Conservation (phyloP, 1,284 basidiomycete species). For the Papiliotrema terrestris region DNA sequence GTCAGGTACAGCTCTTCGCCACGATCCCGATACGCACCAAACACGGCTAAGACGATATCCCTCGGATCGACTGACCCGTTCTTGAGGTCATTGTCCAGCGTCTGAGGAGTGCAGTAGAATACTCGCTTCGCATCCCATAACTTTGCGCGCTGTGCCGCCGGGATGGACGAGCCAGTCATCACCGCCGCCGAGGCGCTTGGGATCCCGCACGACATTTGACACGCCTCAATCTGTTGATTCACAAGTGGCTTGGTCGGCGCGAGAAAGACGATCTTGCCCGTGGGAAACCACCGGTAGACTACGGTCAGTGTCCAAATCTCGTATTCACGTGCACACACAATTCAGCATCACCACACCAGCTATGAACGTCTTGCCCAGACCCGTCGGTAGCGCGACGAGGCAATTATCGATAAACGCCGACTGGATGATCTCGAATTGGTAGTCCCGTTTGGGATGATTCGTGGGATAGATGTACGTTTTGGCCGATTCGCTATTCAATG, state of each 20-base stretch:
- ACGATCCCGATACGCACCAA: slow-evolving; percentile 55
- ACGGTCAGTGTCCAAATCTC: neutral
- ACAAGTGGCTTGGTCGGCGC: slow-evolving; percentile 96
- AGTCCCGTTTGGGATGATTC: slow-evolving; percentile 83
- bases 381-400: slow-evolving; percentile 91
- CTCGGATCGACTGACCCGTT: slow-evolving; percentile 69
- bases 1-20: neutral
- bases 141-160: slow-evolving; percentile 53
- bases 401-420: slow-evolving; percentile 88
- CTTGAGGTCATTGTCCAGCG: slow-evolving; percentile 81
- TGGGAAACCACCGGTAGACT: slow-evolving; percentile 92
- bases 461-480: slow-evolving; percentile 90
- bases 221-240: slow-evolving; percentile 89
- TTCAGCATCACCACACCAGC: slow-evolving; percentile 96
- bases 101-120: slow-evolving; percentile 98
- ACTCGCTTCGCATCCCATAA: slow-evolving; percentile 69
- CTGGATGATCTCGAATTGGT: slow-evolving; percentile 92
- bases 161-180: slow-evolving; percentile 67
- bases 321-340: slow-evolving; percentile 55
- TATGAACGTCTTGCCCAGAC: slow-evolving; percentile 97
- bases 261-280: slow-evolving; percentile 90
- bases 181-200: slow-evolving; percentile 82
- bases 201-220: slow-evolving; percentile 90
- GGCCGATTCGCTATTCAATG: slow-evolving; percentile 71
- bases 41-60: slow-evolving; percentile 65